Base-by-base conservation (phyloP, 768 basidiomycete species). In the Mycena capillaripes region DNA sequence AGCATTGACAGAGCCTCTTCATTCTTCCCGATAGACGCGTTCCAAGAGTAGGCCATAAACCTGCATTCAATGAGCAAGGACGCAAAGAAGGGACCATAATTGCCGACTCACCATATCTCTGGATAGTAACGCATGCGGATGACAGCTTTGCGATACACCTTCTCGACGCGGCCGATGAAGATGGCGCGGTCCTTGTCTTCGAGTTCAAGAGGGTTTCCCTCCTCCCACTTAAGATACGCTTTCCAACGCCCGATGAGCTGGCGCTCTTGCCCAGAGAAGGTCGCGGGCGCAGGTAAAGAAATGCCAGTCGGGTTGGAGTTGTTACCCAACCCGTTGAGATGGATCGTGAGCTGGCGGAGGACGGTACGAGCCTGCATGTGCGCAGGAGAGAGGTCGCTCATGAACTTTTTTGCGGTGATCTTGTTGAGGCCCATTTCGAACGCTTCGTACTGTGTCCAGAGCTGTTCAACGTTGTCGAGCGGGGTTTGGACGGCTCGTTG, bases 291-390 rank as follows among this genome's bases (percentile, higher is more conserved):
- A 0, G 94, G 94, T 2, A 97, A 84, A 70, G 89, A 89, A 32
- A 95, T 81, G 3, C 89, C n/a, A n/a, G n/a, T n/a, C 86, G 12
- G 86, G 81, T 10, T 86, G 84, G 84, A 76, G 82, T 12, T 30
- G 75, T 62, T 91, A 91, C 66, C 66, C 16, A 98, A 84, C 0
- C 88, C 85, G 12, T 87, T 89, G 50, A 95, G 87, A 72, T 93
- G 90, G 66, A 91, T 89, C 32, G 89, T 84, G 23, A 99, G 85
- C 77, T 96, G 93, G 66, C 95, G 93, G 34, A 97, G 89, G 1
- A 93, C 92, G 0, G 94, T 93, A 17, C 97, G 92, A 0, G 98
- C 97, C 78, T 97, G 97, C 95, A 98, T 97, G 79, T 98, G 94
- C 2, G 93, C 90, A 8, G 96, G 95, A 2, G 95, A 94, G n/a